Base-by-base conservation (phyloP, 2,329 filamentous ascomycete species). In the Camillea tinctor region DNA sequence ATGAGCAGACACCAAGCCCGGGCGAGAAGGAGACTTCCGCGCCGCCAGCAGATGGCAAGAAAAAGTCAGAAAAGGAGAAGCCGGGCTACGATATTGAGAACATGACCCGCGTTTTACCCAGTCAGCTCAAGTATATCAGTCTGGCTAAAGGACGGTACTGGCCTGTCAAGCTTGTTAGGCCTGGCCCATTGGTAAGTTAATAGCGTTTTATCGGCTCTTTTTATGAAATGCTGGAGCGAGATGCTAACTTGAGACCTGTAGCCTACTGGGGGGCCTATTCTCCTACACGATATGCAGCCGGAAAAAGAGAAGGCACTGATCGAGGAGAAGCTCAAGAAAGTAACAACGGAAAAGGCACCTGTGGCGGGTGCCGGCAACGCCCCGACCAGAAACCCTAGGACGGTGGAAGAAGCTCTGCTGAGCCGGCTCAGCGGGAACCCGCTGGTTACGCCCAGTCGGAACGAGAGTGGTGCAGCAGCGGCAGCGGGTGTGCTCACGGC, bases 1-100 rank as follows among this genome's bases (percentile, higher is more conserved):
- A 84, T 40, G 76, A 74, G n/a, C 83, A 84, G 15, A 75, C 65
- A 13, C 71, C 73, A n/a, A 72, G 75, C 6, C 73, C 72, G 0
- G 82, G 82, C 50, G 81, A 88, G 51, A 88, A 88, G 74, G 87
- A 90, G 55, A 71, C 75, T 1, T 76, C 79, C 1, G 74, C 78
- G 13, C 68, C 78, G 24, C 79, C 83, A 1, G 77, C 80, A 48
- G 85, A 88, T 15, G 79, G 82, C 44, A 97, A 94, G 85, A 97
- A 96, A 84, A 96, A 95, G 82, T 80, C 82, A 0, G 93, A 97
- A 77, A 96, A 95, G 81, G 95, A 99, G 80, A 98, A 97, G 85
- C 85, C 96, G 60, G 95, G 95, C 68, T 97, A 95, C 74, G 93
- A 97, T 65, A 85, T 99, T 63, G 91, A 95, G 73, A 99, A 99